phyloP scores from a whole-genome alignment of 2,329 filamentous ascomycete genomes.

The Xylariaceae sp. region DNA sequence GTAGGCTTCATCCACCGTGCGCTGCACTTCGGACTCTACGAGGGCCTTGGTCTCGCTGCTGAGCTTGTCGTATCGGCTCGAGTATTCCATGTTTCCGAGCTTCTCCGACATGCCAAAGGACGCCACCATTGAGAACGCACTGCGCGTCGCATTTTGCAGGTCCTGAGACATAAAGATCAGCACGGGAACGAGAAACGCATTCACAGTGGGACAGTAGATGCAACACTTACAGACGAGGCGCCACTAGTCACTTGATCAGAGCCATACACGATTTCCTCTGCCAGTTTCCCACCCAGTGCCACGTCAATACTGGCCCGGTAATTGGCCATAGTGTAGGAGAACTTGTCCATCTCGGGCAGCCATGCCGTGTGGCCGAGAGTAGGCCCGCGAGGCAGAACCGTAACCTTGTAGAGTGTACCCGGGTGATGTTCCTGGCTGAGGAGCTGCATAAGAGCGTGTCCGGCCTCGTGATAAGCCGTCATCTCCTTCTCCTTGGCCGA shows the following conservation, averaged over 20 bases:
- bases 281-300: constrained; percentile 80
- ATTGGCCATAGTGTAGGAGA: constrained; percentile 81
- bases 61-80: constrained; percentile 72
- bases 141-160: constrained; percentile 73
- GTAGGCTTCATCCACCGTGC: constrained; percentile 77
- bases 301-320: constrained; percentile 78
- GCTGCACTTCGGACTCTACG: constrained; percentile 85
- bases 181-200: constrained; percentile 20
- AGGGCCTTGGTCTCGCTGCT: constrained; percentile 81
- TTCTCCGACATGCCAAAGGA: constrained; percentile 82
- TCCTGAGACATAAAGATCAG: constrained; percentile 52
- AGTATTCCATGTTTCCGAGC: constrained; percentile 86
- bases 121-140: constrained; percentile 86
- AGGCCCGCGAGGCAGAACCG: constrained; percentile 86
- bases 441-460: constrained; percentile 86
- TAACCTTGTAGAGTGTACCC: constrained; percentile 90
- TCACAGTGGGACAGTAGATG: not conserved
- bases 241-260: constrained; percentile 88
- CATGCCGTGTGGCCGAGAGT: constrained; percentile 83
- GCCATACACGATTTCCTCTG: constrained; percentile 88
- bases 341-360: constrained; percentile 88
- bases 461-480: constrained; percentile 96
- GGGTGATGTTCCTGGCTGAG: constrained; percentile 51
- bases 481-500: constrained; percentile 90
- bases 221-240: constrained; percentile 64